phyloP scores from a whole-genome alignment of 139 green algal genomes.

The Coccomyxa sp. region DNA sequence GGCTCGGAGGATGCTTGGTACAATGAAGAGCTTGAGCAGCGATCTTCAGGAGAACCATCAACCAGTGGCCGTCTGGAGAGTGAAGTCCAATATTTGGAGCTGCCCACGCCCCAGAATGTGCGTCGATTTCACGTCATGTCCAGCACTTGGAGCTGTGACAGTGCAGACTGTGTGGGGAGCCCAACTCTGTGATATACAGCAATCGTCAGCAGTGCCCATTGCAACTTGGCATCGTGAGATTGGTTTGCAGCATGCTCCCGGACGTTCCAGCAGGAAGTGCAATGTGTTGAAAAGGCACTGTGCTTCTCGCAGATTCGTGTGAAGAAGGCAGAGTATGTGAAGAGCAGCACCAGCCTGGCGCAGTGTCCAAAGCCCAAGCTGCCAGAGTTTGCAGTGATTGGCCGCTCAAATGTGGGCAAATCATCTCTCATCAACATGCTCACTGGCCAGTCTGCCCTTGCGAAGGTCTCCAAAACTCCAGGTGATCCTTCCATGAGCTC shows the following conservation, averaged over 20 bases:
- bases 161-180: no score
- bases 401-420: conserved; percentile 96
- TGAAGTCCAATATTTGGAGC: background rate
- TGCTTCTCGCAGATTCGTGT: conserved; percentile 5
- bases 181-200: no score
- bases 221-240: background rate
- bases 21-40: no score
- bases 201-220: background rate
- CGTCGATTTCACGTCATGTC: background rate
- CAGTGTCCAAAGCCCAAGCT: conserved; percentile 61
- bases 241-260: background rate
- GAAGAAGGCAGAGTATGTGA: conserved; percentile 59
- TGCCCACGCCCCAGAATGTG: background rate
- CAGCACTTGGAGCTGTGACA: background rate
- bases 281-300: background rate
- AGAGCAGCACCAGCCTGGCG: conserved; percentile 54
- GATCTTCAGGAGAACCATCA: no score
- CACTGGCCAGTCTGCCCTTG: conserved; percentile 67
- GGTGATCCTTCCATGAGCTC: conserved; percentile 38
- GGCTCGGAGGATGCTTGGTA: no score
- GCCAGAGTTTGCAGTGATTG: conserved; percentile 95
- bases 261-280: background rate
- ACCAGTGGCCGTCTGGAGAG: no score
- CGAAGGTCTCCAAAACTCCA: conserved; percentile 89
- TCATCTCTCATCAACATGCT: conserved; percentile 95